Conservation (phyloP, 1,284 basidiomycete genomes). For the Rhodotorula sp. region DNA sequence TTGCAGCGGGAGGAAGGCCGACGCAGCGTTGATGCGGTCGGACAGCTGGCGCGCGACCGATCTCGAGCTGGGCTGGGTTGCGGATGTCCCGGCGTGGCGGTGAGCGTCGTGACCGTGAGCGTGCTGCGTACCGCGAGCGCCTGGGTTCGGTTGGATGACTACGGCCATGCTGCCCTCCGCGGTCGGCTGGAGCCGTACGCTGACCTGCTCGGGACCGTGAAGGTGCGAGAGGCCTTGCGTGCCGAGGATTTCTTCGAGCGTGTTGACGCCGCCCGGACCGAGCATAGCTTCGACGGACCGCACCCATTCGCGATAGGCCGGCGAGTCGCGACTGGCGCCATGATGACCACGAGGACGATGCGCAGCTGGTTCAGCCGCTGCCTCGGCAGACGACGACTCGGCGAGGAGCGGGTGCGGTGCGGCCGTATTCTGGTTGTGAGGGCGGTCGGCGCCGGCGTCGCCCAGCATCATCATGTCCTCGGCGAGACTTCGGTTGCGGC, state of each 20-base stretch:
- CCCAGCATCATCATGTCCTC: conserved; percentile 32
- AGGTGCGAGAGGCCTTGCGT: conserved; percentile 36
- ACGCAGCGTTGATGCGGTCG: conserved; percentile 40
- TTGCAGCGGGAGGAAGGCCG: conserved; percentile 61
- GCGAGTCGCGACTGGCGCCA: conserved; percentile 41
- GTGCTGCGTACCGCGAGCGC: conserved; percentile 14
- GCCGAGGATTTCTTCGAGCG: conserved; percentile 38
- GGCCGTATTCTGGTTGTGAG: conserved; percentile 15
- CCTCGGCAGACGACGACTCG: conserved; percentile 51
- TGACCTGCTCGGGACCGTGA: conserved; percentile 38
- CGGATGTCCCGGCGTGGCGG: neutral
- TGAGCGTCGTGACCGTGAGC: neutral
- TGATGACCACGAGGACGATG: conserved; percentile 40
- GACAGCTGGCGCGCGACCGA: conserved; percentile 31
- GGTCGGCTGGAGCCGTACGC: conserved; percentile 34
- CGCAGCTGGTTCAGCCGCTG: conserved; percentile 18
- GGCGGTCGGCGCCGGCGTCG: conserved; percentile 33
- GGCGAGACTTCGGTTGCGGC: conserved; percentile 23
- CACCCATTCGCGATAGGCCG: conserved; percentile 40
- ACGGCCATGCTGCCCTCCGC: conserved; percentile 38
- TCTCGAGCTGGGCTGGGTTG: conserved; percentile 1
- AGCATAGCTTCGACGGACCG: conserved; percentile 39
- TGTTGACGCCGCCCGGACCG: conserved; percentile 39
- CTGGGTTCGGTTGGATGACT: conserved; percentile 36
- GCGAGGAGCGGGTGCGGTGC: conserved; percentile 72